Evolutionary conservation across 768 basidiomycete species (phyloP).

Genomic region (Podaxis sp.): DNA sequence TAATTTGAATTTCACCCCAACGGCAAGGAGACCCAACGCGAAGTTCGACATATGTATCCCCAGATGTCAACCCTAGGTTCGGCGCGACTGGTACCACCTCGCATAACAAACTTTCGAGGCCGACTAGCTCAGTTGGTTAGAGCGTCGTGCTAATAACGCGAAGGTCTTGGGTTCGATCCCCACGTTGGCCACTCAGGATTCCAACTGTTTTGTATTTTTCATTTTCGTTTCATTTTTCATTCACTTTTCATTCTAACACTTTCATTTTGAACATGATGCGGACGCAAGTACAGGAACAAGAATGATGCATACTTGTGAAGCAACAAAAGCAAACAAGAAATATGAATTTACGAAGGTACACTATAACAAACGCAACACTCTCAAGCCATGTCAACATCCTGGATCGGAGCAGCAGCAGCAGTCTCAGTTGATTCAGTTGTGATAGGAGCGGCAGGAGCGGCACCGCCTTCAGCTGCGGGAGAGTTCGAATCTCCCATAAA

Average conservation of each 20-base stretch:
- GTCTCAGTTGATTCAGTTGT: constrained; percentile 6
- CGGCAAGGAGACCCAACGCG: no score
- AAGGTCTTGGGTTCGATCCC: constrained; percentile 52
- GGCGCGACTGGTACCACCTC: no score
- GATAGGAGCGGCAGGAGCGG: constrained; percentile 11
- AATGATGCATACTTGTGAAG: not conserved
- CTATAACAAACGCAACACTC: not conserved
- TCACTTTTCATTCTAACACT: not conserved
- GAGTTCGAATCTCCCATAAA: constrained; percentile 69
- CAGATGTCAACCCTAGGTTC: no score
- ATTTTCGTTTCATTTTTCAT: not conserved
- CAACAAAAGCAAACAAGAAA: constrained; percentile 4
- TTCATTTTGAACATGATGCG: not conserved
- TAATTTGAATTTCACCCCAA: no score
- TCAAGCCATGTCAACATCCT: constrained; percentile 56
- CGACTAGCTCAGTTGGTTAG: constrained; percentile 86
- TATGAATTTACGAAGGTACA: constrained; percentile 12
- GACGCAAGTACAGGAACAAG: not conserved
- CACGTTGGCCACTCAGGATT: constrained; percentile 17
- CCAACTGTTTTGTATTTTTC: not conserved
- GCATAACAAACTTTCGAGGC: constrained; percentile 30
- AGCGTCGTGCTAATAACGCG: constrained; percentile 81
- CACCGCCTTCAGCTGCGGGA: constrained; percentile 11
- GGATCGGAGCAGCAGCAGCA: constrained; percentile 22
- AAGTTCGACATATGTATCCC: no score